Percentiles rank a stretch among this genome's conserved stretches.
These are phyloP conservation scores for Botrytis squamosa DNA, from an alignment of 2,329 filamentous ascomycete species.

Conservation along the genomic window DNA sequence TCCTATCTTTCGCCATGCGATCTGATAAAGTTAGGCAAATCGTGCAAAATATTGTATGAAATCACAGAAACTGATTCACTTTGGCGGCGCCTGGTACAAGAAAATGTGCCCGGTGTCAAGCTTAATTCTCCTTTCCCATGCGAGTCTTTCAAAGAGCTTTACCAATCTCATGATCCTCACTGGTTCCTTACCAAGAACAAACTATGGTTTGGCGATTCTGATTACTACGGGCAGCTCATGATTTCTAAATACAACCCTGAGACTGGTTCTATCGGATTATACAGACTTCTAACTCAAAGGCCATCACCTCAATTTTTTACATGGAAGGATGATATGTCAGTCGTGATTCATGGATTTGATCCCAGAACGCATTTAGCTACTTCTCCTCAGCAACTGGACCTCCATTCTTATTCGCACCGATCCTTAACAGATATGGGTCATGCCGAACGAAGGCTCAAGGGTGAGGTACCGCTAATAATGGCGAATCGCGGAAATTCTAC, in stretches of 20 bases:
- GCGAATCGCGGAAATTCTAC: not conserved
- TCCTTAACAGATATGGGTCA: constrained; percentile 3
- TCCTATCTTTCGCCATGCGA: constrained; percentile 63
- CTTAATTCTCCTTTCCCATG: constrained; percentile 59
- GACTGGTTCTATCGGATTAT: constrained; percentile 75
- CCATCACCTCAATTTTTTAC: constrained; percentile 53
- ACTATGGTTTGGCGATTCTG: constrained; percentile 81
- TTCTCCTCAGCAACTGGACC: constrained; percentile 42
- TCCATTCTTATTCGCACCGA: constrained; percentile 20
- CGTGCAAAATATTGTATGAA: constrained; percentile 59
- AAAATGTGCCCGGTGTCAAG: constrained; percentile 58
- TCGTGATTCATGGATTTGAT: constrained; percentile 70
- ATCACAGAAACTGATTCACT: constrained; percentile 65
- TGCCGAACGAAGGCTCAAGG: constrained; percentile 1
- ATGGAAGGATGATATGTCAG: constrained; percentile 64
- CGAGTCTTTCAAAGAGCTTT: constrained; percentile 67
- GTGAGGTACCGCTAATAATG: not conserved
- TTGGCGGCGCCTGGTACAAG: constrained; percentile 70
- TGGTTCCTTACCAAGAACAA: constrained; percentile 83
- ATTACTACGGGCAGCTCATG: constrained; percentile 44
- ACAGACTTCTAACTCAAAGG: constrained; percentile 68
- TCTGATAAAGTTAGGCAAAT: constrained; percentile 57
- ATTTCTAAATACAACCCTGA: constrained; percentile 60
- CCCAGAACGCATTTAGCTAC: constrained; percentile 66
- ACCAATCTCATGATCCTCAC: constrained; percentile 69